phyloP scores from a whole-genome alignment of 768 basidiomycete species.

The Leccinum olivaceopallidum region DNA sequence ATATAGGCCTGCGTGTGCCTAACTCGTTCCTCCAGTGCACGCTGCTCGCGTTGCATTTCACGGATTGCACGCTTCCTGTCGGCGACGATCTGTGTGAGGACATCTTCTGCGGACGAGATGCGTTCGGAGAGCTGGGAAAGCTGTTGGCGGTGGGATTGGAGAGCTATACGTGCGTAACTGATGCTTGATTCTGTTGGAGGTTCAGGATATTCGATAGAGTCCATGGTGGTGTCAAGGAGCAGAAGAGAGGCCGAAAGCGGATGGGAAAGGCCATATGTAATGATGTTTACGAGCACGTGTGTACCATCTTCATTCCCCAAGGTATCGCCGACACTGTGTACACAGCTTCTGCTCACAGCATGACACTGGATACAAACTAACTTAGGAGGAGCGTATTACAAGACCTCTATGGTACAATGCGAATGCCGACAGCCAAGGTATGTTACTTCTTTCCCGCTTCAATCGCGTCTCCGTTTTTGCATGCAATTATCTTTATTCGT shows the following conservation, averaged over 20 bases:
- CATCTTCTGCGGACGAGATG: conserved; percentile 54
- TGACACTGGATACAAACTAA: neutral
- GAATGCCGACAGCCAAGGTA: conserved; percentile 1
- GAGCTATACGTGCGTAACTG: conserved; percentile 49
- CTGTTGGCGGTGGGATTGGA: conserved; percentile 33
- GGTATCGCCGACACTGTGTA: neutral
- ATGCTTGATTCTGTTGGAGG: conserved; percentile 60
- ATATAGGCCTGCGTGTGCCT: conserved; percentile 60
- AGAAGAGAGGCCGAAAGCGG: conserved; percentile 11
- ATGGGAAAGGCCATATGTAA: conserved; percentile 22
- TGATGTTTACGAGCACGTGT: conserved; percentile 26
- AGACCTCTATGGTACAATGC: conserved; percentile 28
- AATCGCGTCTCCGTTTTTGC: conserved; percentile 91
- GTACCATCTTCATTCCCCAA: neutral
- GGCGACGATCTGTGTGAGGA: conserved; percentile 57
- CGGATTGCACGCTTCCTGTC: conserved; percentile 56
- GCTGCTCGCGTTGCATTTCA: conserved; percentile 52
- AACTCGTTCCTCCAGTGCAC: conserved; percentile 48
- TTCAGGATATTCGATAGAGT: conserved; percentile 42
- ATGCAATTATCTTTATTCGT: conserved; percentile 96
- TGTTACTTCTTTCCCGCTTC: conserved; percentile 77
- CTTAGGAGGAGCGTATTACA: conserved; percentile 21
- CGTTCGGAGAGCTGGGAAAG: conserved; percentile 39
- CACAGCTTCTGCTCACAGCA: conserved; percentile 15
- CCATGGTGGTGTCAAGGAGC: conserved; percentile 28